Conservation (phyloP, 179 eudicot species). For the Silene vulgaris region DNA sequence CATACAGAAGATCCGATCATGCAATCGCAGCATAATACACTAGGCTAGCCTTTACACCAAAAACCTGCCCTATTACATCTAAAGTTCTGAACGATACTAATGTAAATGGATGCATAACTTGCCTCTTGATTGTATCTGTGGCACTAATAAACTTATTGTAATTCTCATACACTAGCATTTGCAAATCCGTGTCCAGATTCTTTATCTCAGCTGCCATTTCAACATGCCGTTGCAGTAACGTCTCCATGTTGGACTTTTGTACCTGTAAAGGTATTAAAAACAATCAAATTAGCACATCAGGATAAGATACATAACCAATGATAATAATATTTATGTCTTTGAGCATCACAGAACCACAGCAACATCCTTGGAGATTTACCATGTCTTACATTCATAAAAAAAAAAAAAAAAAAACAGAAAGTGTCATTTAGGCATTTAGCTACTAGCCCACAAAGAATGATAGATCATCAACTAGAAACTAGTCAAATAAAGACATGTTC, state of each 20-base stretch:
- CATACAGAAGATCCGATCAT: conserved; percentile 1
- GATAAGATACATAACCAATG: neutral
- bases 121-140: conserved; percentile 94
- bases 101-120: conserved; percentile 18
- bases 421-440: too few relatives aligned
- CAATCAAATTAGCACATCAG: conserved; percentile 1
- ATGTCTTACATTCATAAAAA: neutral
- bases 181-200: conserved; percentile 96
- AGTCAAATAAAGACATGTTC: neutral
- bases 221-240: conserved; percentile 86
- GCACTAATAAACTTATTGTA: conserved; percentile 99
- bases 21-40: conserved; percentile 4
- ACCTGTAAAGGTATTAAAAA: conserved; percentile 41
- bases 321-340: neutral
- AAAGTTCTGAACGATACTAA: neutral
- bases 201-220: conserved; percentile 99
- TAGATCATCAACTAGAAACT: too few relatives aligned
- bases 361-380: neutral
- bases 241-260: conserved; percentile 79
- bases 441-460: too few relatives aligned
- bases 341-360: neutral
- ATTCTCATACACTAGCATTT: conserved; percentile 96
- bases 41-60: neutral
- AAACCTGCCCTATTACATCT: neutral
- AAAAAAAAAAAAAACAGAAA: neutral